Evolutionary conservation across 768 basidiomycete species (phyloP), one percentile per base, ranked within the genome.

Genomic region (Amanita molliuscula): DNA sequence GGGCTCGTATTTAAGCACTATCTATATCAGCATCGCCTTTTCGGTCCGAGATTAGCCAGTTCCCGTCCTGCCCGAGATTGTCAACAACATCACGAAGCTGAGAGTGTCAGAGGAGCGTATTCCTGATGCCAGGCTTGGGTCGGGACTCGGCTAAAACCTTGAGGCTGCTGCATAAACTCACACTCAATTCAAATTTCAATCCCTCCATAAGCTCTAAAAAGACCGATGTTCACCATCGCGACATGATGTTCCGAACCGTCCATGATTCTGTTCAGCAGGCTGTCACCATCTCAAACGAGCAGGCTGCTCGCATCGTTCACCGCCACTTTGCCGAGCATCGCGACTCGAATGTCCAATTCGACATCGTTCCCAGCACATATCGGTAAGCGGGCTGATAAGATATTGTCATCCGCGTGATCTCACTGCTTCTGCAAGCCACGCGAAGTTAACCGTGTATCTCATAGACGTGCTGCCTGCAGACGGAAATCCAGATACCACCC

Each of bases 351-450:
- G 21, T 47, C 15, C 26, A 48, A 9, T 33, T 47, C 29, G 11
- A 21, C n/a, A 23, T 11, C 25, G 20, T 37, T 2, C 20, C 41
- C 5, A 44, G 43, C 13, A 4, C 8, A 38, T 36, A 51, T 36
- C 25, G 38, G 48, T 48, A 41, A 37, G 46, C 46, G 37, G 9
- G 3, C 11, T 35, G 18, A 35, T 23, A 35, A 33, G 34, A 46
- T 46, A 4, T 31, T 11, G 29, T 25, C 20, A 46, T 9, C 15
- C 18, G 25, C 9, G 11, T 8, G n/a, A 31, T 46, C 26, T 26
- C n/a, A 37, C 13, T 20, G 4, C 10, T 3, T 20, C 25, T 29
- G 18, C 31, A 45, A 65, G 64, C 45, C 56, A 50, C 49, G 31
- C 56, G 21, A 49, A 21, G 3, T 53, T 41, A 26, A 44, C 31